Evolutionary conservation across 768 basidiomycete species (phyloP), one percentile per base, ranked within the genome.

Genomic region (Auricularia sp.): DNA sequence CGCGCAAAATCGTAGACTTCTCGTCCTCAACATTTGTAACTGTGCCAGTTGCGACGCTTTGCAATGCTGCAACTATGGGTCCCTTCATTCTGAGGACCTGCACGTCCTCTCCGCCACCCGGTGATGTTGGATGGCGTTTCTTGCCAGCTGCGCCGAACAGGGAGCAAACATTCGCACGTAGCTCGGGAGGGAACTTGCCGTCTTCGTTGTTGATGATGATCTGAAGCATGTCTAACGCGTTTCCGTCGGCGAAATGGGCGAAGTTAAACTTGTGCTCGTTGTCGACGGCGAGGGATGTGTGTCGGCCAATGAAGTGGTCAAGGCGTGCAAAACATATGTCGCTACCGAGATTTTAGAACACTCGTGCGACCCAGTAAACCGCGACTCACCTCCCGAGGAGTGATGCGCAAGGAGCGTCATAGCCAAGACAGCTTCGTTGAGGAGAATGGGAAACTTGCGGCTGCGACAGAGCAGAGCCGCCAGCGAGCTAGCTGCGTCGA

Each of bases 361-460:
- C n/a, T 54, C 3, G 0, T 4, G 18, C 42, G 65, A 68, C 8
- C 62, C 35, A 66, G 56, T 33, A 3, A 33, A 51, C 54, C 62
- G 35, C 63, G 54, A 42, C 85, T 67, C 74, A 90, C 92, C 85
- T 66, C 88, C 90, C 59, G 78, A 74, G 34, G 78, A 78, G 47
- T 85, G 82, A 11, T 86, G 85, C 63, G 85, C 85, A 65, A 98
- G 75, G 62, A 98, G 73, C 51, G 87, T 90, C 66, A 96, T 75
- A 3, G 91, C 90, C 54, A 97, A 84, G 24, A 95, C 80, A 2
- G 88, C 91, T 74, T 98, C 96, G 69, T 94, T 96, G 63, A 97
- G 83, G 37, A 98, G 80, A 47, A 93, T 79, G 1, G 91, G 88
- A 72, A 92, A 93, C 72, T 86, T 88, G 67, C 81, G 84, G 71